These are phyloP conservation scores for Aeschynomene evenia DNA, from an alignment of 306 rosid species.

Conservation along the genomic window DNA sequence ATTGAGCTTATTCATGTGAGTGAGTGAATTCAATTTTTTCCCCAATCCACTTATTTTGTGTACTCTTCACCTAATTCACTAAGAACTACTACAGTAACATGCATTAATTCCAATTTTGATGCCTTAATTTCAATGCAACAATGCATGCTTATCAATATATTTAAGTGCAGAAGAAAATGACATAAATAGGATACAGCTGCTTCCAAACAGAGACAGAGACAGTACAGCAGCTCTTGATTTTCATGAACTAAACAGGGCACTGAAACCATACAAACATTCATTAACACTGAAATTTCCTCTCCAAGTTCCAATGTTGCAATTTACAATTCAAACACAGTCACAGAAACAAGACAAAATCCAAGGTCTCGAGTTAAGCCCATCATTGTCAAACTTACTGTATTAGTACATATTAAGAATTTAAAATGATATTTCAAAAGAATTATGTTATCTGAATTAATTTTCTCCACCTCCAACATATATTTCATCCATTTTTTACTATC, in stretches of 20 bases:
- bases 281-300: neutral
- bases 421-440: no score
- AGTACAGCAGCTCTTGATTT: neutral
- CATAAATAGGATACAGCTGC: neutral
- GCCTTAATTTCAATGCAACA: neutral
- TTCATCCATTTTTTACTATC: no score
- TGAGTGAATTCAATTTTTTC: no score
- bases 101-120: neutral
- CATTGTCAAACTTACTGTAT: no score
- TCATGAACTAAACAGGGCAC: neutral
- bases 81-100: no score
- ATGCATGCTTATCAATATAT: neutral
- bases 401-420: no score
- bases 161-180: neutral
- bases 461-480: no score
- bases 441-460: no score
- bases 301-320: neutral
- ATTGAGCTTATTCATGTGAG: neutral
- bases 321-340: neutral
- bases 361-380: neutral
- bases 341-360: neutral
- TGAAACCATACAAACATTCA: neutral
- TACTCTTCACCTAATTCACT: no score
- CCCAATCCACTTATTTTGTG: no score
- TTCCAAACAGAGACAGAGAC: neutral